phyloP scores from a whole-genome alignment of 2,329 filamentous ascomycete genomes.

The Aspergillus japonicus region DNA sequence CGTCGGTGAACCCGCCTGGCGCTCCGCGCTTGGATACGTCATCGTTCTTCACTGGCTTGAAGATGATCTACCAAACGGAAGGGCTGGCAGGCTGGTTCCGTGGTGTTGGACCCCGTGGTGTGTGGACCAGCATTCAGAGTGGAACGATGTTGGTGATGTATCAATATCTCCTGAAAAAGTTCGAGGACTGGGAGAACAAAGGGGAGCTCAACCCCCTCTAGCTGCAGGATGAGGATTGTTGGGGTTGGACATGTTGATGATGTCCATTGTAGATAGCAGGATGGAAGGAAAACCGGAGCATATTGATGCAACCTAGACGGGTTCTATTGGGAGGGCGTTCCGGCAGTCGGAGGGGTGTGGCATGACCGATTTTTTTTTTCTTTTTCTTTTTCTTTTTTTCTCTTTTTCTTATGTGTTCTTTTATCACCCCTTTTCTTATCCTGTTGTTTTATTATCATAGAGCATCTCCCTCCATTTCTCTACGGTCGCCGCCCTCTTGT shows the following conservation, averaged over 20 bases:
- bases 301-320: constrained; percentile 15
- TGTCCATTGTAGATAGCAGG: constrained; percentile 9
- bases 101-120: constrained; percentile 84
- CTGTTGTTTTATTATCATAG: constrained; percentile 11
- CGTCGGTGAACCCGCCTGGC: constrained; percentile 74
- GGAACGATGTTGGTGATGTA: constrained; percentile 96
- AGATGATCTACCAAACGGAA: constrained; percentile 85
- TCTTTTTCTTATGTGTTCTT: constrained; percentile 7
- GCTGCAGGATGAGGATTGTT: not conserved
- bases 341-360: constrained; percentile 10
- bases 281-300: constrained; percentile 5
- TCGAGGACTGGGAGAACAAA: constrained; percentile 57
- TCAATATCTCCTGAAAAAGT: constrained; percentile 76
- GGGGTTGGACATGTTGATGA: not conserved
- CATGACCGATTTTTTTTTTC: constrained; percentile 13
- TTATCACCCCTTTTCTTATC: constrained; percentile 6
- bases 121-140: constrained; percentile 97
- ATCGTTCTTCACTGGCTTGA: constrained; percentile 79
- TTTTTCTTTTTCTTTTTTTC: constrained; percentile 7
- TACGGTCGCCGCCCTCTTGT: not conserved
- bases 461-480: constrained; percentile 7
- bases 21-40: constrained; percentile 82
- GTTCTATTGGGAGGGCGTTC: constrained; percentile 26
- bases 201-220: constrained; percentile 24
- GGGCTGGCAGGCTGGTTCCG: constrained; percentile 89